Conservation (phyloP, 2,329 filamentous ascomycete species). For the Seiridium unicorne region DNA sequence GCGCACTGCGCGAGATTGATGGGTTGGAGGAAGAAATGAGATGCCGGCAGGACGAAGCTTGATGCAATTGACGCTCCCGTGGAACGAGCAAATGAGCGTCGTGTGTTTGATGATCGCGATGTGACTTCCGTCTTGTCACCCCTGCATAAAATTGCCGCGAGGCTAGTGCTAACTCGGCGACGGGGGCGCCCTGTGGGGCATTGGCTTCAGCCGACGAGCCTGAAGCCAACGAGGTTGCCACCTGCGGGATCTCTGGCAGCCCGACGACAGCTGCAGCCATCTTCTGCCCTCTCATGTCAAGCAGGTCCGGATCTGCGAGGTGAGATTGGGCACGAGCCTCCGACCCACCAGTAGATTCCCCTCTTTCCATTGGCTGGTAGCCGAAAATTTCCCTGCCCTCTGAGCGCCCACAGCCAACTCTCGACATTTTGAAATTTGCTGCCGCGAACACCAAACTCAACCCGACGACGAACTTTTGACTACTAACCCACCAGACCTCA, state of each 20-base stretch:
- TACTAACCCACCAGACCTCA: neutral
- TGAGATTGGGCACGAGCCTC: neutral
- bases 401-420: conserved; percentile 2
- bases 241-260: neutral
- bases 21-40: conserved; percentile 9
- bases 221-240: neutral
- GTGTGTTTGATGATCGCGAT: conserved; percentile 5
- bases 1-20: conserved; percentile 23
- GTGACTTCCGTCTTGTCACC: neutral
- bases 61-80: neutral
- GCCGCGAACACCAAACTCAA: conserved; percentile 1
- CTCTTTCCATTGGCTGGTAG: conserved; percentile 4
- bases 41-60: conserved; percentile 10
- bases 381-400: conserved; percentile 7
- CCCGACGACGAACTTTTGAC: conserved; percentile 3
- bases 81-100: neutral
- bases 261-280: neutral
- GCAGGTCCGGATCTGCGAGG: too few species aligned
- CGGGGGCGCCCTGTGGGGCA: neutral
- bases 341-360: neutral
- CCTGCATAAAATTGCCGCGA: conserved; percentile 3
- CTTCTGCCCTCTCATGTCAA: neutral
- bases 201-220: neutral
- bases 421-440: conserved; percentile 4
- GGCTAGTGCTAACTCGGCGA: neutral